Evolutionary conservation across 306 rosid species (phyloP).

Genomic region (Quercus gilva): DNA sequence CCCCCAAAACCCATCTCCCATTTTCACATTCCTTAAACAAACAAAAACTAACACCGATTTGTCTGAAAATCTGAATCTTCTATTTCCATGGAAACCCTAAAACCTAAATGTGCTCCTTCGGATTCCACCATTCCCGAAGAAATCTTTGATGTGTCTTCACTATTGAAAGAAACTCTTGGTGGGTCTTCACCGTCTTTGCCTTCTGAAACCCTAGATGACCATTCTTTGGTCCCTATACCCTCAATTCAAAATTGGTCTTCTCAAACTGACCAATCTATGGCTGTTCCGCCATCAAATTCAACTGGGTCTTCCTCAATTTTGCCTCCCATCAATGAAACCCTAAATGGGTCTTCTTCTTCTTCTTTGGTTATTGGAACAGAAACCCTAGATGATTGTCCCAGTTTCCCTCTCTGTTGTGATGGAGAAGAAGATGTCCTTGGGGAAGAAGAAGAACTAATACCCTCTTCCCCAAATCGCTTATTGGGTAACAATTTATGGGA

Average conservation of each 20-base stretch:
- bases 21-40: not conserved
- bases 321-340: not conserved
- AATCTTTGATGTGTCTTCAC: not conserved
- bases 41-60: not conserved
- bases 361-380: not conserved
- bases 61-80: not conserved
- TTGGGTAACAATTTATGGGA: not conserved
- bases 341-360: constrained; percentile 1
- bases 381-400: not conserved
- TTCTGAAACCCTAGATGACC: constrained; percentile 17
- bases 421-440: not conserved
- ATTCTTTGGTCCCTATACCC: constrained; percentile 6
- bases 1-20: not conserved
- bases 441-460: not conserved
- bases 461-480: constrained; percentile 2
- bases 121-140: not conserved
- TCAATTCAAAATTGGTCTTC: constrained; percentile 4
- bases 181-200: constrained; percentile 9
- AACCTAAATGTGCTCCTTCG: not conserved
- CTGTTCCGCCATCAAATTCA: not conserved
- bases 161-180: not conserved
- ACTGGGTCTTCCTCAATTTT: not conserved
- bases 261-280: constrained; percentile 3
- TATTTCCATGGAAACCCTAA: not conserved
- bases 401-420: not conserved